Evolutionary conservation across 441 rosid genomes (phyloP).

Genomic region (Croton setiger): DNA sequence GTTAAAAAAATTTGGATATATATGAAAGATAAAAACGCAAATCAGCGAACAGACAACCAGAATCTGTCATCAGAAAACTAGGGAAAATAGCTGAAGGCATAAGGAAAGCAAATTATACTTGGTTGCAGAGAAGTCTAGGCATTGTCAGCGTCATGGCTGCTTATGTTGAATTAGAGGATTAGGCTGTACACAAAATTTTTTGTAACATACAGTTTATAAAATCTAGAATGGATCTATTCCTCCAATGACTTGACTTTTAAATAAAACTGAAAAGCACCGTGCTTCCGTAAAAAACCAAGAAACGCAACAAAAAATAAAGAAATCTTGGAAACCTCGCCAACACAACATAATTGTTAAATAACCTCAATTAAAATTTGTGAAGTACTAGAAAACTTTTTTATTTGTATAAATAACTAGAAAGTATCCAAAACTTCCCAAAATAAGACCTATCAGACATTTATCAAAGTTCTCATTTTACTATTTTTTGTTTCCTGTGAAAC

Average conservation of each 20-base stretch:
- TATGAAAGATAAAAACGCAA: not conserved
- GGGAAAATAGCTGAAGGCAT: too few relatives aligned
- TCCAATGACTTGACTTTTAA: not conserved
- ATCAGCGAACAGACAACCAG: not conserved
- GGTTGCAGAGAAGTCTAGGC: not conserved
- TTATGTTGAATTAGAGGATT: not conserved
- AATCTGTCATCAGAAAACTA: not conserved
- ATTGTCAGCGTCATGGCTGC: not conserved
- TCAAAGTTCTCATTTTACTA: not conserved
- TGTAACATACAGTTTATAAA: too few relatives aligned
- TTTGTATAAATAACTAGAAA: too few relatives aligned
- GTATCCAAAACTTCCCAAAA: too few relatives aligned
- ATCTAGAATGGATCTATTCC: not conserved
- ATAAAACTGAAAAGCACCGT: not conserved
- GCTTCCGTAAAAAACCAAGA: not conserved
- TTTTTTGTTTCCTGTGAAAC: not conserved
- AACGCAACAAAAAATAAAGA: not conserved
- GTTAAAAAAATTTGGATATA: not conserved
- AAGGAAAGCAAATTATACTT: not conserved
- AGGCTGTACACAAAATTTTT: not conserved
- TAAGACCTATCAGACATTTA: too few relatives aligned
- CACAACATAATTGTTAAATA: not conserved
- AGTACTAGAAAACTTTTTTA: not conserved
- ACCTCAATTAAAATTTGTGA: not conserved
- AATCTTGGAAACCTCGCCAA: not conserved